Percentiles rank a stretch among this genome's conserved stretches.
These are phyloP conservation scores for Aspergillus fructus DNA, from an alignment of 2,329 filamentous ascomycete species.

Conservation along the genomic window DNA sequence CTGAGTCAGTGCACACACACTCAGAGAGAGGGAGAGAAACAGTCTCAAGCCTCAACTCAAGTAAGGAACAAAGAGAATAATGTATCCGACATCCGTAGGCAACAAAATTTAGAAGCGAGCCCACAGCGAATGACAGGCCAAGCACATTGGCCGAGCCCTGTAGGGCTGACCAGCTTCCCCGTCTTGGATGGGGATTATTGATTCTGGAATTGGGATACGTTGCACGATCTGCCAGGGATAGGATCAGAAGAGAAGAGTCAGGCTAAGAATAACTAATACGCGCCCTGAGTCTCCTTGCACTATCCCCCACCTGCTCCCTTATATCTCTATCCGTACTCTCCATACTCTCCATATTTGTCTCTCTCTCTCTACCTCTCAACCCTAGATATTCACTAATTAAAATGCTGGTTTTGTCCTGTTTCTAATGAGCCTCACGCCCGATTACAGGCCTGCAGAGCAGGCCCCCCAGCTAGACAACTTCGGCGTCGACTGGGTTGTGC, in stretches of 20 bases:
- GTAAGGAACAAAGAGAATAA: too few relatives aligned
- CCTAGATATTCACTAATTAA: not conserved
- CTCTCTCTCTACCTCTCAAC: not conserved
- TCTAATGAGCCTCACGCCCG: conserved; percentile 29
- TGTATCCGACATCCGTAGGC: conserved; percentile 4
- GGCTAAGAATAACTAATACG: too few relatives aligned
- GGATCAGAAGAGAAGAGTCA: too few relatives aligned
- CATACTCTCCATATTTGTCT: too few relatives aligned
- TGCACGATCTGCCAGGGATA: too few relatives aligned
- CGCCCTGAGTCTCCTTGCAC: too few relatives aligned
- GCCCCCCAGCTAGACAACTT: conserved; percentile 52
- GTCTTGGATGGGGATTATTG: not conserved
- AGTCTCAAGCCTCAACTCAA: too few relatives aligned
- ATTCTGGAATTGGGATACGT: too few relatives aligned
- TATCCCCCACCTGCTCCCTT: too few relatives aligned
- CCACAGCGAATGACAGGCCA: not conserved
- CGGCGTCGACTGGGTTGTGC: conserved; percentile 84
- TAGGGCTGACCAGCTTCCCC: conserved; percentile 32
- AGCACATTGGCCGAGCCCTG: conserved; percentile 17
- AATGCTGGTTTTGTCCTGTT: not conserved
- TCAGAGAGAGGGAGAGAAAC: too few relatives aligned
- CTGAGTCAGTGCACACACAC: too few relatives aligned
- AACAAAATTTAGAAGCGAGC: conserved; percentile 2
- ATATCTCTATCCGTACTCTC: too few relatives aligned
- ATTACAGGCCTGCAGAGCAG: conserved; percentile 17